Percentiles rank a stretch among this genome's conserved stretches.
Conservation (phyloP, 1,284 basidiomycete genomes). For the Veloporphyrellus conicus region DNA sequence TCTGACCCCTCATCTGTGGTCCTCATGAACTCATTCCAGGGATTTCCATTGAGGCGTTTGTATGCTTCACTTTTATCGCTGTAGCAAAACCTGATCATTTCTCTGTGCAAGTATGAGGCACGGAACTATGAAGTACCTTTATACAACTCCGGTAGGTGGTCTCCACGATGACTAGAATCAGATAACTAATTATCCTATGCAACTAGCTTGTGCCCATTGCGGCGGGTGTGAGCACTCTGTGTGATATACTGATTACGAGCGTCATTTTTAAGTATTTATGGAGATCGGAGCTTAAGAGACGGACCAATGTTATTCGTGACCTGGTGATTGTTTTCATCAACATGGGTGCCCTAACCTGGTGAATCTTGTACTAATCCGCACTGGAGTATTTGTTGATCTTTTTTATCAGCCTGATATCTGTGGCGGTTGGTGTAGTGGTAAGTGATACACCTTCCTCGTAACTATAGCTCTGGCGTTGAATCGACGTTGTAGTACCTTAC, state of each 20-base stretch:
- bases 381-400: background rate
- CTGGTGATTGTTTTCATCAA: slow-evolving; percentile 14
- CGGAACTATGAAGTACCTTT: slow-evolving; percentile 6
- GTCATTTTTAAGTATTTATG: slow-evolving; percentile 13
- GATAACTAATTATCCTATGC: background rate
- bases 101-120: background rate
- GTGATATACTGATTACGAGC: slow-evolving; percentile 14
- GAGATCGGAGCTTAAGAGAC: slow-evolving; percentile 9
- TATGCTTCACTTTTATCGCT: background rate
- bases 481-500: slow-evolving; percentile 1
- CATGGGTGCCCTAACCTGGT: slow-evolving; percentile 16
- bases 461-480: background rate
- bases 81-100: background rate
- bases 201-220: slow-evolving; percentile 9
- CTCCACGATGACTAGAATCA: too few species aligned
- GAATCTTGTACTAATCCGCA: background rate
- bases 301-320: slow-evolving; percentile 1
- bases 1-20: rapidly evolving
- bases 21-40: background rate
- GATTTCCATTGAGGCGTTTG: slow-evolving; percentile 1
- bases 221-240: slow-evolving; percentile 3
- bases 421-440: slow-evolving; percentile 8
- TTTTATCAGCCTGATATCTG: slow-evolving; percentile 9
- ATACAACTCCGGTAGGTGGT: slow-evolving; percentile 6
- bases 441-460: background rate